Conservation (phyloP, 2,329 filamentous ascomycete species). For the Cucurbitaria berberidis region DNA sequence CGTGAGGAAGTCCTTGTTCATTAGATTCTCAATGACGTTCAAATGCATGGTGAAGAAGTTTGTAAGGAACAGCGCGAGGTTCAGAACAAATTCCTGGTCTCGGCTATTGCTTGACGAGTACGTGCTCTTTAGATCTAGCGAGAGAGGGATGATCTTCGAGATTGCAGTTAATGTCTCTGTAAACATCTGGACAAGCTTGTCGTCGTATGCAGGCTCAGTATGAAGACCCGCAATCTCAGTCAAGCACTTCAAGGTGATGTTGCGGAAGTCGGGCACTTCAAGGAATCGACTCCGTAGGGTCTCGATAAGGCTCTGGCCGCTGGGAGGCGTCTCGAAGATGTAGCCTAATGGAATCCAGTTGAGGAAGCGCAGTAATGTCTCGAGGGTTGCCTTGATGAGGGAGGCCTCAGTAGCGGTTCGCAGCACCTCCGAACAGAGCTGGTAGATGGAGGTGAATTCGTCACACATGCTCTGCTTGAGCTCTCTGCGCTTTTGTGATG, state of each 20-base stretch:
- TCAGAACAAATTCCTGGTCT: slow-evolving; percentile 98
- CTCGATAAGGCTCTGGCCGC: slow-evolving; percentile 74
- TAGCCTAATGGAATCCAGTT: slow-evolving; percentile 99
- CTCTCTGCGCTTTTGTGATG: slow-evolving; percentile 94
- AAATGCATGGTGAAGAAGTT: slow-evolving; percentile 97
- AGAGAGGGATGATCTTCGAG: slow-evolving; percentile 88
- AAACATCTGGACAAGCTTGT: slow-evolving; percentile 98
- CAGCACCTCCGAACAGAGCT: slow-evolving; percentile 94
- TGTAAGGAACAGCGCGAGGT: slow-evolving; percentile 91
- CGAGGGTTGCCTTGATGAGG: slow-evolving; percentile 93
- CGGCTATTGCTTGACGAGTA: slow-evolving; percentile 89
- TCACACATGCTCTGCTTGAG: slow-evolving; percentile 98
- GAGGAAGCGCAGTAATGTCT: slow-evolving; percentile 93
- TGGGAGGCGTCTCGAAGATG: slow-evolving; percentile 89
- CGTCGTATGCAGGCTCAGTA: slow-evolving; percentile 85
- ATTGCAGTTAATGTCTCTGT: slow-evolving; percentile 94
- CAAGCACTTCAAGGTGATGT: slow-evolving; percentile 93
- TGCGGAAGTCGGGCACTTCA: slow-evolving; percentile 92
- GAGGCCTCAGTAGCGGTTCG: slow-evolving; percentile 86
- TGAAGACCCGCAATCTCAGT: slow-evolving; percentile 96
- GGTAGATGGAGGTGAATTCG: slow-evolving; percentile 98
- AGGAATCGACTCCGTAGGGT: slow-evolving; percentile 92
- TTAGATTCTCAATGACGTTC: slow-evolving; percentile 91
- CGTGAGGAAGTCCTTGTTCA: slow-evolving; percentile 91
- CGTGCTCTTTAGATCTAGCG: slow-evolving; percentile 87